These are phyloP conservation scores for Yamadazyma kitorensis DNA, from an alignment of 805 yeast species.

Conservation along the genomic window DNA sequence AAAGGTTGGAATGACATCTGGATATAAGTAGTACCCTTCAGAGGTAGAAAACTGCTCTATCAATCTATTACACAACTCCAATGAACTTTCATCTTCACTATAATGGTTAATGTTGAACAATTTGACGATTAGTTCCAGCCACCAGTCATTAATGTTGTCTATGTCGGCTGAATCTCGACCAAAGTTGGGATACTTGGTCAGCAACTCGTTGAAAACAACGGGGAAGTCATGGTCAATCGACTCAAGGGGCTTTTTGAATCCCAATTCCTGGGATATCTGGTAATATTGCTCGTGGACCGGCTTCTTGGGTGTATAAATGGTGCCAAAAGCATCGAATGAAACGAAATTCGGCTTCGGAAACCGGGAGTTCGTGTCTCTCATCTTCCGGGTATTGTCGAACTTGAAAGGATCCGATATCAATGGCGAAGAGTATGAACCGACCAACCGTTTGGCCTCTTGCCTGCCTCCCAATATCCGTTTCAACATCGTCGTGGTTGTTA, in stretches of 20 bases:
- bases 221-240: constrained; percentile 25
- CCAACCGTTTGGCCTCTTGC: too few relatives aligned
- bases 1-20: constrained; percentile 52
- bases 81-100: constrained; percentile 18
- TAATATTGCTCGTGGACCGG: constrained; percentile 57
- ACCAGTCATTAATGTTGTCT: constrained; percentile 45
- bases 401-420: constrained; percentile 25
- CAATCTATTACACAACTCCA: constrained; percentile 43
- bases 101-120: constrained; percentile 37
- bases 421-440: too few relatives aligned
- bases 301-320: constrained; percentile 55
- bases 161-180: constrained; percentile 43
- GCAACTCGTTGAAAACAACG: constrained; percentile 32
- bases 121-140: constrained; percentile 49
- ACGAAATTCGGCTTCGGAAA: constrained; percentile 47
- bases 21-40: constrained; percentile 51
- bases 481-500: too few relatives aligned
- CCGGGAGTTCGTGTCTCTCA: constrained; percentile 22
- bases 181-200: constrained; percentile 53
- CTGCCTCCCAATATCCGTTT: too few relatives aligned
- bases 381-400: constrained; percentile 19
- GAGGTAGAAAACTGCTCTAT: constrained; percentile 46
- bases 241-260: constrained; percentile 30
- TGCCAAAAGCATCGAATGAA: constrained; percentile 68
- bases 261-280: constrained; percentile 38